These are phyloP conservation scores for Ogataea naganishii DNA, from an alignment of 805 yeast genomes.

Conservation along the genomic window DNA sequence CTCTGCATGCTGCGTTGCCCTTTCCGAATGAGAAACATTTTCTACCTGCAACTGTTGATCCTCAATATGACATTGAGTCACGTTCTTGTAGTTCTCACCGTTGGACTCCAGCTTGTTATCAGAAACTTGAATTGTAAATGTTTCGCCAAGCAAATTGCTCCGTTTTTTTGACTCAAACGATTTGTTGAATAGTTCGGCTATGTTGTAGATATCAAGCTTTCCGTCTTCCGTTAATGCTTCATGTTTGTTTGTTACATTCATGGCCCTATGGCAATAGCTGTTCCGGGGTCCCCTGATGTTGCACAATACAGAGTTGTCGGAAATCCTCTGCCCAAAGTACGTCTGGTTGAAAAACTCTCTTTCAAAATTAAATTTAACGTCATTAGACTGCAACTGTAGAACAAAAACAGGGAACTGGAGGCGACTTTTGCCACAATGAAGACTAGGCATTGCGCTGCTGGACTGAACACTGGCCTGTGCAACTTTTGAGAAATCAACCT, in stretches of 20 bases:
- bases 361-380: too few species aligned
- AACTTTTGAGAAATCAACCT: too few species aligned
- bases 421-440: too few species aligned
- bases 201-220: slow-evolving; percentile 9
- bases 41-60: too few species aligned
- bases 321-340: slow-evolving; percentile 6
- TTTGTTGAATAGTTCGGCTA: slow-evolving; percentile 8
- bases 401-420: too few species aligned
- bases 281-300: slow-evolving; percentile 7
- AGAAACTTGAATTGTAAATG: slow-evolving; percentile 19
- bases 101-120: slow-evolving; percentile 12
- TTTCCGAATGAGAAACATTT: too few species aligned
- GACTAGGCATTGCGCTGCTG: too few species aligned
- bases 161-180: slow-evolving; percentile 1
- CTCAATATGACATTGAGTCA: slow-evolving; percentile 9
- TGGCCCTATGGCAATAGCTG: not conserved
- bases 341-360: too few species aligned
- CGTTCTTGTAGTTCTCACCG: slow-evolving; percentile 11
- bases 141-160: slow-evolving; percentile 5
- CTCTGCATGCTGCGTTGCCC: too few species aligned
- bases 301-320: slow-evolving; percentile 8
- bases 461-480: too few species aligned
- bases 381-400: too few species aligned
- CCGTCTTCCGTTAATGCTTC: slow-evolving; percentile 6
- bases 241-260: slow-evolving; percentile 7